These are phyloP conservation scores for Neurospora sp. DNA, from an alignment of 495 filamentous ascomycete species.

Conservation along the genomic window DNA sequence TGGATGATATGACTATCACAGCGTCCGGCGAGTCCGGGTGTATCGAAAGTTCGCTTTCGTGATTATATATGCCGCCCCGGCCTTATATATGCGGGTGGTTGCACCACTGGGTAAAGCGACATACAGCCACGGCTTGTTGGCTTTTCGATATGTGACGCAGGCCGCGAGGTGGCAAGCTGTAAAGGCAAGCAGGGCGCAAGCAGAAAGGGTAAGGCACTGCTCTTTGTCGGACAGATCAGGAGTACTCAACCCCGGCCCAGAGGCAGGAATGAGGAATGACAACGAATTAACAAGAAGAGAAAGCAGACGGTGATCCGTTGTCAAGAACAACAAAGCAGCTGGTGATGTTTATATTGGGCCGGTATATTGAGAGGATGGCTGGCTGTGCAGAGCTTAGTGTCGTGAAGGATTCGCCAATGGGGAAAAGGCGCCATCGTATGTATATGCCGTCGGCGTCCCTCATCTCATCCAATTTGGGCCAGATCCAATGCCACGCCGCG, in stretches of 20 bases:
- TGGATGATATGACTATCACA: neutral
- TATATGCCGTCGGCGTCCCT: neutral
- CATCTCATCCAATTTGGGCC: neutral
- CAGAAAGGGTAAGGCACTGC: neutral
- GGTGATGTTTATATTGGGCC: neutral
- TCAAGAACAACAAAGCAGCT: neutral
- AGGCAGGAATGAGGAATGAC: neutral
- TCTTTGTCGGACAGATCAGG: neutral
- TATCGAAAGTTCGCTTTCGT: neutral
- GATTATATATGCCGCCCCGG: neutral
- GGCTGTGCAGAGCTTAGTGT: neutral
- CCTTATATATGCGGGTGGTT: neutral
- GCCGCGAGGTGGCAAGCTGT: neutral
- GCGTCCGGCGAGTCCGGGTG: neutral
- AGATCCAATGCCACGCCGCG: neutral
- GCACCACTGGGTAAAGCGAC: neutral
- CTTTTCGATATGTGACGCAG: neutral
- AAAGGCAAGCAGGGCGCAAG: neutral
- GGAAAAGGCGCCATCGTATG: neutral
- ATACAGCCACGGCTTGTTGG: neutral
- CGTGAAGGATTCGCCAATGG: neutral
- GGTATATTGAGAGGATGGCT: neutral
- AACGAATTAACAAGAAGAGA: neutral
- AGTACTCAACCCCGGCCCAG: neutral
- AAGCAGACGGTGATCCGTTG: neutral